phyloP scores from a whole-genome alignment of 768 basidiomycete species.

The Boletus rubescentipes region DNA sequence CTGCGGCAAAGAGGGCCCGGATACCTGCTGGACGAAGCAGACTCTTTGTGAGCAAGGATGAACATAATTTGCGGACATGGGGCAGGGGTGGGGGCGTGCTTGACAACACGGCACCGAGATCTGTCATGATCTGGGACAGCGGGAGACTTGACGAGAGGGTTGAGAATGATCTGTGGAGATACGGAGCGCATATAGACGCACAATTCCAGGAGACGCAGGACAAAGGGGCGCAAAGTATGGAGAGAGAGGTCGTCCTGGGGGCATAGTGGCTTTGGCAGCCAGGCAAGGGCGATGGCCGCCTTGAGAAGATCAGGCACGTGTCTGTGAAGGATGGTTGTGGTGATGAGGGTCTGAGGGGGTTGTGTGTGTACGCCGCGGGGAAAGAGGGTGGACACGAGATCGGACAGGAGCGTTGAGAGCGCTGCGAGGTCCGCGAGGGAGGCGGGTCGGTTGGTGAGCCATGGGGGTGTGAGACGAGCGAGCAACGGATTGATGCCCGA shows the following conservation, averaged over 20 bases:
- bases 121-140: conserved; percentile 62
- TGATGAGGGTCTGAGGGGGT: conserved; percentile 58
- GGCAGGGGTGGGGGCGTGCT: conserved; percentile 38
- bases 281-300: conserved; percentile 65
- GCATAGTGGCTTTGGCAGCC: conserved; percentile 59
- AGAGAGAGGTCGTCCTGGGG: conserved; percentile 39
- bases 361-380: conserved; percentile 48
- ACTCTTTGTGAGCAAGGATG: conserved; percentile 66
- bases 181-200: conserved; percentile 40
- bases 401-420: conserved; percentile 43
- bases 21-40: conserved; percentile 71
- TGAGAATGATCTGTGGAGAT: conserved; percentile 9
- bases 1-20: conserved; percentile 61
- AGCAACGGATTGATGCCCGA: conserved; percentile 67
- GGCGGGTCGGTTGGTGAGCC: conserved; percentile 32
- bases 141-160: conserved; percentile 44
- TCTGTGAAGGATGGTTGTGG: conserved; percentile 54
- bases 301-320: conserved; percentile 59
- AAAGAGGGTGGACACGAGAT: conserved; percentile 52
- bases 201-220: conserved; percentile 61
- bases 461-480: conserved; percentile 39
- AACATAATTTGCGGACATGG: conserved; percentile 59
- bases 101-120: conserved; percentile 61
- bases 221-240: conserved; percentile 48
- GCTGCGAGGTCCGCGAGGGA: conserved; percentile 42